phyloP scores from a whole-genome alignment of 2,329 filamentous ascomycete species.

The Sporothrix pseudoabietina region DNA sequence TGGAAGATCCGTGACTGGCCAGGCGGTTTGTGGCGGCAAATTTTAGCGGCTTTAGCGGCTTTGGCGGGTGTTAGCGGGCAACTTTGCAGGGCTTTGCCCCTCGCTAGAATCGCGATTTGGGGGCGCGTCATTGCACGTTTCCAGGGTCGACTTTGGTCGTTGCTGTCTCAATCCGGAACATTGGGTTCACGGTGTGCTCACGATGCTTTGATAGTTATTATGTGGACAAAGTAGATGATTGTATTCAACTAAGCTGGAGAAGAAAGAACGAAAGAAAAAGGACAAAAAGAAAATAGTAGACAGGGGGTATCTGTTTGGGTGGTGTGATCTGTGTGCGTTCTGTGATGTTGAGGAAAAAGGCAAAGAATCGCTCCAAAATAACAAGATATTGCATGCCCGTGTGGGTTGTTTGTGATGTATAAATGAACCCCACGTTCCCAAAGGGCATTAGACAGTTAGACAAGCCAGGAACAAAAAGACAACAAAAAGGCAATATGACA shows the following conservation, averaged over 20 bases:
- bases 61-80: background rate
- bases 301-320: constrained; percentile 12
- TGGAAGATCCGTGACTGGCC: background rate
- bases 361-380: background rate
- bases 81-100: background rate
- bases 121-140: background rate
- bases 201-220: no score
- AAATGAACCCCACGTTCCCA: background rate
- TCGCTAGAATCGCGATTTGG: background rate
- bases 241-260: background rate
- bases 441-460: background rate
- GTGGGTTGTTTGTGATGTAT: constrained; percentile 1
- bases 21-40: background rate
- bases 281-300: constrained; percentile 9
- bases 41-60: background rate
- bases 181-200: no score
- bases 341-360: background rate
- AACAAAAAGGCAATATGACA: background rate
- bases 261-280: background rate
- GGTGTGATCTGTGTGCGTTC: background rate
- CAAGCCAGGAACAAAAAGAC: background rate
- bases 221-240: background rate
- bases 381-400: constrained; percentile 10
- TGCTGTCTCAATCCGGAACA: no score
- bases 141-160: background rate